Conservation (phyloP, 768 basidiomycete species). For the Mycena epipterygia region DNA sequence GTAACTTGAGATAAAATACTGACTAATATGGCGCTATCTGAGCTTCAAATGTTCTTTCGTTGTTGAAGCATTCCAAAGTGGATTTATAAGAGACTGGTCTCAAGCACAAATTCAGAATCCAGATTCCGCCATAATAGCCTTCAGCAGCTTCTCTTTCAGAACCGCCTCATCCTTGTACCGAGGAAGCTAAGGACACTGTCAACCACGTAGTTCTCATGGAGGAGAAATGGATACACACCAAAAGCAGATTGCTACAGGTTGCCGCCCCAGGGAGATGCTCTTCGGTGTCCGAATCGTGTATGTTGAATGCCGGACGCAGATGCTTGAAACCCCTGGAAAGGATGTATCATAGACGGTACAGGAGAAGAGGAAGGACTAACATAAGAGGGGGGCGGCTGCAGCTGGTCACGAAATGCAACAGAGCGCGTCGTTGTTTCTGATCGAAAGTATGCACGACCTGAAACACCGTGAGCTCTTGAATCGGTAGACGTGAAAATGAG, state of each 20-base stretch:
- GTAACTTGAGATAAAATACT: too few species aligned
- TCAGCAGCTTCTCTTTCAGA: conserved; percentile 80
- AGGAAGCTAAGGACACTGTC: conserved; percentile 66
- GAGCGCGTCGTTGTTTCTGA: conserved; percentile 79
- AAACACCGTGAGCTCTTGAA: background rate
- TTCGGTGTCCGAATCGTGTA: conserved; percentile 84
- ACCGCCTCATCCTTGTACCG: conserved; percentile 71
- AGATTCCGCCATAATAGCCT: conserved; percentile 87
- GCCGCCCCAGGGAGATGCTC: conserved; percentile 79
- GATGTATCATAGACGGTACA: background rate
- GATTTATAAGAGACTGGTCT: too few species aligned
- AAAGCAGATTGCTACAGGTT: conserved; percentile 92
- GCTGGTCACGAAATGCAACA: conserved; percentile 94
- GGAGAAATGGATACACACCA: conserved; percentile 58
- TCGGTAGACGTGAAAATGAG: background rate
- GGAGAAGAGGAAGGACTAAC: conserved; percentile 54
- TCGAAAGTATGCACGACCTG: conserved; percentile 84
- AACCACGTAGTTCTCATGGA: background rate
- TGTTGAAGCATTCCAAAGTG: too few species aligned
- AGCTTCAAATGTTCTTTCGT: too few species aligned
- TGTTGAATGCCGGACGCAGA: conserved; percentile 87
- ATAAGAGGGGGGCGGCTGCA: conserved; percentile 90
- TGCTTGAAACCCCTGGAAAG: conserved; percentile 82
- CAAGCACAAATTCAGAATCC: conserved; percentile 75
- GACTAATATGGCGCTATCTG: too few species aligned